Base-by-base conservation (phyloP, 2,329 filamentous ascomycete genomes). In the Onygenales sp. region DNA sequence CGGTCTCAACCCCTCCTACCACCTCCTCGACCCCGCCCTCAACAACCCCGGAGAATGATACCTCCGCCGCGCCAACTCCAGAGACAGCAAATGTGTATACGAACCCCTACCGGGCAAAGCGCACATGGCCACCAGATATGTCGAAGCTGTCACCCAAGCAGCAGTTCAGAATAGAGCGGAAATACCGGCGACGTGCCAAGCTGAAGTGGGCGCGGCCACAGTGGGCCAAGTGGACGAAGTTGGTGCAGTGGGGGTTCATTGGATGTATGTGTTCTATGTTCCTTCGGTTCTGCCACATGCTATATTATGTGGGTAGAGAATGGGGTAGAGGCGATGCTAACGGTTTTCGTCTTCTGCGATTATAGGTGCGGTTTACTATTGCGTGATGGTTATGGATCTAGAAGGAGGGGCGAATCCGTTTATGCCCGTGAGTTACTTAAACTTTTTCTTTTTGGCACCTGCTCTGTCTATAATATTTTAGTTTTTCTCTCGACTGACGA, bases 151-250 rank as follows among this genome's bases (percentile, higher is more conserved):
- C 81, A 1, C 72, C 74, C n/a, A 83, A 81, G 64, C 80, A 86
- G 63, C 81, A 85, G 63, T 85, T 85, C 70, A 76, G 79, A n/a
- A 77, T 85, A 47, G 83, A 86, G 68, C 78, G 82, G 55, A 81
- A 81, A 57, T 86, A 83, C 68, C 75, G 82, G 38, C 74, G 83
- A 50, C 76, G 83, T 51, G 72, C 78, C 50, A 79, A 79, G 64
- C 69, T 83, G 58, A 84, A 83, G 65, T 84, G 77, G 65, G 77
- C 78, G 10, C 70, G 80, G 27, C 82, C 82, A 3, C 69, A 69
- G 55, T 84, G 81, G 76, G 77, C 74, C 13, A 83, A 81, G 61
- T 74, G 68, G 59, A 76, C 78, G 14, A 81, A 78, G 60, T 64
- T 85, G 59, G 72, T 75, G 21, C 81, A 84, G 63, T 83, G 76